Conservation (phyloP, 176 grass and related monocot species). For the Avena sativa region DNA sequence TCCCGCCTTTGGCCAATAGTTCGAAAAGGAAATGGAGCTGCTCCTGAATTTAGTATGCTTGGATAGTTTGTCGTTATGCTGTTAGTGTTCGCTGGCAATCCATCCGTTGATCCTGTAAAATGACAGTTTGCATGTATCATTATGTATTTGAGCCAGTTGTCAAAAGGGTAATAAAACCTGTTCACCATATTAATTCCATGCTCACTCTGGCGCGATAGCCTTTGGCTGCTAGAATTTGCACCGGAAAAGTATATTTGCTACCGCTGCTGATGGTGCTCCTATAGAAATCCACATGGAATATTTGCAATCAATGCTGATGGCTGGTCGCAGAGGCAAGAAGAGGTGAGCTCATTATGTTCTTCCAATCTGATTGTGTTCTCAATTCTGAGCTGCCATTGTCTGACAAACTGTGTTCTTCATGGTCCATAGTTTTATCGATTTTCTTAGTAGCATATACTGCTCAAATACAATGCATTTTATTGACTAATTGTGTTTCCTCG, state of each 20-base stretch:
- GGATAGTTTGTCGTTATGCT: background rate
- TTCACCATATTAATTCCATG: background rate
- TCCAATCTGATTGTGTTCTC: background rate
- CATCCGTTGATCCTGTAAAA: slow-evolving; percentile 3
- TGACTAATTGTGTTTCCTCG: background rate
- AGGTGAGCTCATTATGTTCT: slow-evolving; percentile 7
- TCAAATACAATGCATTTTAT: background rate
- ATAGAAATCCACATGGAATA: background rate
- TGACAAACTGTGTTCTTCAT: background rate
- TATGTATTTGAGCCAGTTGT: slow-evolving; percentile 22
- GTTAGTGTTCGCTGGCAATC: background rate
- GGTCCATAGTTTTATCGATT: too few species aligned
- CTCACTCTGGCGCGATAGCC: background rate
- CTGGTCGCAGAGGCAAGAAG: background rate
- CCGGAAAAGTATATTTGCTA: background rate
- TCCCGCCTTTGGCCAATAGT: background rate
- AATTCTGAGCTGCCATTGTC: background rate
- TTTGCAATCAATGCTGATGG: background rate
- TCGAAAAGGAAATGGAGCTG: background rate
- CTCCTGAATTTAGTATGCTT: background rate
- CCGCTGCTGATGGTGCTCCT: background rate
- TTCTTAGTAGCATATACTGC: background rate
- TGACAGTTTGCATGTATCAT: background rate
- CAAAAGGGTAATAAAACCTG: background rate
- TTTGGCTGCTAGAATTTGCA: background rate